These are phyloP conservation scores for Pseudocercospora eumusae DNA, from an alignment of 2,329 filamentous ascomycete genomes.

Conservation along the genomic window DNA sequence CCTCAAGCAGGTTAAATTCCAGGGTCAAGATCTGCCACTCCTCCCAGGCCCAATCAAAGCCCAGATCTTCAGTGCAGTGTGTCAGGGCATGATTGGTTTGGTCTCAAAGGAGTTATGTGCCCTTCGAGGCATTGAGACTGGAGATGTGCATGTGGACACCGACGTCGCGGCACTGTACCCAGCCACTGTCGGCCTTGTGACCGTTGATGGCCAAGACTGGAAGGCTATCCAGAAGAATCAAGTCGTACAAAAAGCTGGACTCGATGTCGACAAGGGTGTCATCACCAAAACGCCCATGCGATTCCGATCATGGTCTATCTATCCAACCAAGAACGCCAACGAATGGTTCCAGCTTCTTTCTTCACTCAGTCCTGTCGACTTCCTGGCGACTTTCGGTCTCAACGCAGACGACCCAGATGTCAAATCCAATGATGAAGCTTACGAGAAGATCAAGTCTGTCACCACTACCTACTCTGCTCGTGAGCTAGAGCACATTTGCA, in stretches of 20 bases:
- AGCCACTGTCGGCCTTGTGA: slow-evolving; percentile 44
- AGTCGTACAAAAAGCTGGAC: slow-evolving; percentile 32
- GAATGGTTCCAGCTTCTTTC: slow-evolving; percentile 57
- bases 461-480: slow-evolving; percentile 41
- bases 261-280: slow-evolving; percentile 35
- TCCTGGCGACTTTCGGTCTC: slow-evolving; percentile 52
- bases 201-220: slow-evolving; percentile 44
- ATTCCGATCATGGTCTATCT: slow-evolving; percentile 49
- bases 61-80: slow-evolving; percentile 45
- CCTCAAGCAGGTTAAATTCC: slow-evolving; percentile 44
- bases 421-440: slow-evolving; percentile 38
- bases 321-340: slow-evolving; percentile 50
- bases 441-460: slow-evolving; percentile 39
- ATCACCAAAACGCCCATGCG: slow-evolving; percentile 47
- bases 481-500: slow-evolving; percentile 49
- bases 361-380: slow-evolving; percentile 49
- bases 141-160: slow-evolving; percentile 48
- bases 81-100: slow-evolving; percentile 50
- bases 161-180: slow-evolving; percentile 52
- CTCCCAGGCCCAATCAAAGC: slow-evolving; percentile 51
- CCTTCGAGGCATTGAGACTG: slow-evolving; percentile 32
- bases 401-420: slow-evolving; percentile 37
- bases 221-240: slow-evolving; percentile 36
- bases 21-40: slow-evolving; percentile 44
- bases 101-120: slow-evolving; percentile 46